Conservation (phyloP, 352 stramenopile species). For the Phytophthora agathidicida region DNA sequence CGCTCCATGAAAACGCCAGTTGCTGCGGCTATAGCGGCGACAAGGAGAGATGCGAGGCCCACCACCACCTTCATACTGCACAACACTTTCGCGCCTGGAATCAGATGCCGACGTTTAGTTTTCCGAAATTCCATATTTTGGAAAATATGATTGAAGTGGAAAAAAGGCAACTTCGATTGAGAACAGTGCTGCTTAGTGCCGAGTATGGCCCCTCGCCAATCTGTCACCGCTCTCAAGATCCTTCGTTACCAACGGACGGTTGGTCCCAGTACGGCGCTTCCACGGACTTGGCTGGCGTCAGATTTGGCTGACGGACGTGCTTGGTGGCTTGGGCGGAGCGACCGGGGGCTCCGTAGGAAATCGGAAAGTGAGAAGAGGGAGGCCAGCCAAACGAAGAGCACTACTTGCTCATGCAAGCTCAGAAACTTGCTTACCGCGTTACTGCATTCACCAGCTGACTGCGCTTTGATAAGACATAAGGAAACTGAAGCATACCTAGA, state of each 20-base stretch:
- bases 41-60: slow-evolving; percentile 30
- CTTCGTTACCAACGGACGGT: neutral
- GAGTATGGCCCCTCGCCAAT: neutral
- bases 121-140: slow-evolving; percentile 9
- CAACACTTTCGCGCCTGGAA: slow-evolving; percentile 15
- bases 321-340: neutral
- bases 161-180: neutral
- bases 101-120: slow-evolving; percentile 20
- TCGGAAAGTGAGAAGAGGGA: neutral
- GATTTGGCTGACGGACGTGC: neutral
- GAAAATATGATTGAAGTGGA: slow-evolving; percentile 5
- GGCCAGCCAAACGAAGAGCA: too few species aligned
- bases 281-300: slow-evolving; percentile 1
- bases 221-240: slow-evolving; percentile 5
- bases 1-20: slow-evolving; percentile 39
- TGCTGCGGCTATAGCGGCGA: slow-evolving; percentile 23
- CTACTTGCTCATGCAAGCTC: too few species aligned
- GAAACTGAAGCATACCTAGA: too few species aligned
- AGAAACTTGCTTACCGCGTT: too few species aligned
- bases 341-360: neutral
- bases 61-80: slow-evolving; percentile 38
- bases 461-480: too few species aligned
- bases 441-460: too few species aligned
- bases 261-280: slow-evolving; percentile 8
- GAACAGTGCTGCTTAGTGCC: too few species aligned